Evolutionary conservation across 2,329 filamentous ascomycete species (phyloP), one percentile per base, ranked within the genome.

Genomic region (Sclerotinia glacialis): DNA sequence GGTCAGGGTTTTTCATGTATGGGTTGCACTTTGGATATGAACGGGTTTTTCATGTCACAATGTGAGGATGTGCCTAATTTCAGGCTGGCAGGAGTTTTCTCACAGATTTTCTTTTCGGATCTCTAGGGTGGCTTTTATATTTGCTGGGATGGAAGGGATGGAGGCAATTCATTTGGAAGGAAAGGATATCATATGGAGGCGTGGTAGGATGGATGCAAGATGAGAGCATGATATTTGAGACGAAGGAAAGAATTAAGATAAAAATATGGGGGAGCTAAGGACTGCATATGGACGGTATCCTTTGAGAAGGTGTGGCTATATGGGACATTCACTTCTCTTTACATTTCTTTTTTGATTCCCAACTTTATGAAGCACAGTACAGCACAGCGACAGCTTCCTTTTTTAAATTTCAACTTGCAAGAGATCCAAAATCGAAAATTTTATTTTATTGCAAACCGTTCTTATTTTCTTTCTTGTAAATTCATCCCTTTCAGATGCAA

Each of bases 71-170:
- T 63, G 56, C 58, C 58, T 50, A 47, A 54, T 46, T 37, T 60
- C 52, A 58, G 64, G 64, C 50, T 54, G 64, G 52, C 37, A 54
- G 64, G 64, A 66, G 64, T 66, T 66, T 60, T 60, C 44, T 47
- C 63, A 5, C 40, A 53, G 37, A 60, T 47, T 52, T 65, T 61
- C 46, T 54, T 46, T 62, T 53, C 59, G 28, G 23, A 34, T 62
- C 28, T 28, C 46, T 62, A 7, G 21, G 47, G 56, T 46, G 62
- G 59, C 40, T 56, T 55, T 49, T 64, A 56, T 44, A 67, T 56
- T 55, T 64, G 59, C n/a, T 67, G 26, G 59, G 65, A 64, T 31
- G 65, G 54, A 50, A 56, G 50, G 65, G 26, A 64, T 56, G 65
- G 31, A 46, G 18, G 11, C 52, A 31, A 50, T 54, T 52, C 49